Evolutionary conservation across 306 rosid species (phyloP), one percentile per base, ranked within the genome.

Genomic region (Acacia melanoxylon): DNA sequence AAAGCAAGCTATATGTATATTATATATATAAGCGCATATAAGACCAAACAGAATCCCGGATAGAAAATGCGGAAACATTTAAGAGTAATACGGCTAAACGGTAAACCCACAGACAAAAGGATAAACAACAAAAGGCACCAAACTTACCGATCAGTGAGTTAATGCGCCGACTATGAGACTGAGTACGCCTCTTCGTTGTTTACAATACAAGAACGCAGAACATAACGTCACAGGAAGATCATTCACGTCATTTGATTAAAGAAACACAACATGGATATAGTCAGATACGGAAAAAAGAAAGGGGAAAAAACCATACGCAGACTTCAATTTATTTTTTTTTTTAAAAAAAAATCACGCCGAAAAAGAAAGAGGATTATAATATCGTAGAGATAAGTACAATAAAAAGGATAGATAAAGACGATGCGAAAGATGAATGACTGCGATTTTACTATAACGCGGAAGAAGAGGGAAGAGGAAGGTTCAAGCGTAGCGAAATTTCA

Each of bases 151-250:
- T 19, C 25, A 40, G 72, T 58, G 65, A 6, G 31, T 22, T 58
- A 10, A 58, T 61, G 63, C 82, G 76, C 75, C 62, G 73, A 69
- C 67, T 77, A 10, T 62, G 24, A 77, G 49, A 62, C 61, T 25
- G 83, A 35, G 48, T 54, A 71, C 6, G 61, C 76, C 72, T 66
- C 80, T 83, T 63, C 68, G 78, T 25, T 72, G 17, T 48, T 83
- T 65, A 25, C 82, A 48, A 81, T 65, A 25, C 82, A 48, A 81
- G 58, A 65, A 58, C 5, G 29, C 29, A n/a, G 14, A 12, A n/a
- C 72, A 56, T 14, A 74, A 58, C 25, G 59, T 75, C 59, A 40
- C 4, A n/a, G 17, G 8, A 74, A 61, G 79, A 77, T 1, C 72
- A 72, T 79, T 79, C 15, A 14, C 49, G 76, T 41, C 33, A 82